These are phyloP conservation scores for Planoprotostelium fungivorum DNA, from an alignment of 78 protist genomes.

Conservation along the genomic window DNA sequence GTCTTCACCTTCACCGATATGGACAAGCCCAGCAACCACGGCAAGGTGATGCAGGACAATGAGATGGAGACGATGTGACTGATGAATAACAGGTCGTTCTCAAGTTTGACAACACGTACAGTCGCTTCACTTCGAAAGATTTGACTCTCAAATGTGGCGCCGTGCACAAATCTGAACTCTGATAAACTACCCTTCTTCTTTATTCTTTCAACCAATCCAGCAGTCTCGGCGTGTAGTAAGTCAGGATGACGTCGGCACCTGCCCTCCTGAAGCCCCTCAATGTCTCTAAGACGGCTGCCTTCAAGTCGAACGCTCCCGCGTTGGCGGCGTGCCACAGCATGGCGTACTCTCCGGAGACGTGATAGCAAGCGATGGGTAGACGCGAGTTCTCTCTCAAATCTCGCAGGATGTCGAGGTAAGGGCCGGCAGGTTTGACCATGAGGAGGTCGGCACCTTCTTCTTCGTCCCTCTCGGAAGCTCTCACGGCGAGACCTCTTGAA, in stretches of 20 bases:
- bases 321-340: constrained; percentile 71
- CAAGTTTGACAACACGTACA: background rate
- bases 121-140: background rate
- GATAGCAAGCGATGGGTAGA: constrained; percentile 72
- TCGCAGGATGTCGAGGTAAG: constrained; percentile 76
- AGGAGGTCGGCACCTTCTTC: constrained; percentile 85
- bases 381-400: constrained; percentile 43
- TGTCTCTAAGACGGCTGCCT: constrained; percentile 51
- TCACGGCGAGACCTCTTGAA: constrained; percentile 64
- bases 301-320: constrained; percentile 59
- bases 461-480: constrained; percentile 65
- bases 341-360: constrained; percentile 84
- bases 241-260: constrained; percentile 78
- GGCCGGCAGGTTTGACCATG: constrained; percentile 89
- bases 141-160: background rate
- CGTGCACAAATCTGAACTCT: too few species aligned
- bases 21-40: background rate
- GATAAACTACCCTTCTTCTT: too few species aligned
- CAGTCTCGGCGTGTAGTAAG: constrained; percentile 71
- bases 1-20: background rate
- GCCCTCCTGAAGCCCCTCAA: constrained; percentile 63
- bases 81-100: background rate
- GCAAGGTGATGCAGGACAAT: background rate
- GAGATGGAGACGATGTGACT: background rate
- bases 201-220: constrained; percentile 60